Evolutionary conservation across 2,329 filamentous ascomycete species (phyloP), one percentile per base, ranked within the genome.

Genomic region (Sporothrix phasma): DNA sequence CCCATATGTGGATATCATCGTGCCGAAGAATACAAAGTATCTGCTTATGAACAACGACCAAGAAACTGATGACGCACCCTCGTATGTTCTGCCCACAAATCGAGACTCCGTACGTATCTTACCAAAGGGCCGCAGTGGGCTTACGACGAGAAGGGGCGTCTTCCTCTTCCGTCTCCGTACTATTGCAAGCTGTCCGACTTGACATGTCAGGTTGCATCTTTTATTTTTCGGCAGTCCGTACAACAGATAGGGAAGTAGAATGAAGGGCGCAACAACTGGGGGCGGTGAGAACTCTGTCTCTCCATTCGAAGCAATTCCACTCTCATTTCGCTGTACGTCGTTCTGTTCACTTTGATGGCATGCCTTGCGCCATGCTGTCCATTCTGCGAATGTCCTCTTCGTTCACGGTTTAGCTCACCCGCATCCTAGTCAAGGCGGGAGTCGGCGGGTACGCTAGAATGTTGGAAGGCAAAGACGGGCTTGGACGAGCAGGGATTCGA

Each of bases 121-220:
- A 17, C 47, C 53, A 29, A 39, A 39, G 26, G 34, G 19, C 22
- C 37, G 34, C n/a, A 37, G 53, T 26, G 53, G 53, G 22, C 26
- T 41, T 41, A 51, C 26, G 26, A 19, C 22, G 49, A 34, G 15
- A 31, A 22, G 6, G 11, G 49, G 11, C 17, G 31, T 37, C 15
- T 53, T 49, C 34, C 31, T 22, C 47, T 62, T n/a, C n/a, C n/a
- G n/a, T 26, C 19, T 39, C 11, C 47, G 24, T 19, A 41, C 17
- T 39, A 19, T 19, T 37, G 43, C 19, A n/a, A 54, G 49, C 37
- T 65, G 59, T 62, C 59, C 49, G 29, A 62, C 49, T 56, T 62
- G 63, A 65, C 49, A 43, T 39, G 63, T 65, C 59, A 61, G 58
- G 63, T 64, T 54, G 47, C 63, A 64, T 60, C 39, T 46, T 26